Evolutionary conservation across 225 moss, liverwort and hornwort genomes (phyloP).

Genomic region (Bryum argenteum): DNA sequence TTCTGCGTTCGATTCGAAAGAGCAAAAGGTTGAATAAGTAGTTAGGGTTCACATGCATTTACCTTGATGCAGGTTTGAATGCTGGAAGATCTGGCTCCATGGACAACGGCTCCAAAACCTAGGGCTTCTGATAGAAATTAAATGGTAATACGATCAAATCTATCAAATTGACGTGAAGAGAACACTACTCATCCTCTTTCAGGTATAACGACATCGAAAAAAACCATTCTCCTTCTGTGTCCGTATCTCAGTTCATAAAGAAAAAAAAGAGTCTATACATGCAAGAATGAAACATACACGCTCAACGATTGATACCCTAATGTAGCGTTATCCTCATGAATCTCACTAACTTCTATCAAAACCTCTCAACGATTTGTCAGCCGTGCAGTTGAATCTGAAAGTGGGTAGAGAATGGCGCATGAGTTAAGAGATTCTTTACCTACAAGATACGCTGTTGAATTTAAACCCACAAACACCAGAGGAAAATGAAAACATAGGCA

Average conservation of each 20-base stretch:
- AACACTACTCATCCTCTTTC: too few species aligned
- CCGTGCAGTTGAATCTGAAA: too few species aligned
- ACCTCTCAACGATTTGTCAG: too few species aligned
- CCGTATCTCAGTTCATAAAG: too few species aligned
- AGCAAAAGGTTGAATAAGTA: background rate
- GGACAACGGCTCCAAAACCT: background rate
- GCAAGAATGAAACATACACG: too few species aligned
- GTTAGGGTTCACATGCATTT: slow-evolving; percentile 6
- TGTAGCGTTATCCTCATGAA: too few species aligned
- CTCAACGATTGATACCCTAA: too few species aligned
- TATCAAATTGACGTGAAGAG: background rate
- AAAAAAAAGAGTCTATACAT: too few species aligned
- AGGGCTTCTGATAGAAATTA: background rate
- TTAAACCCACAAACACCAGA: slow-evolving; percentile 6
- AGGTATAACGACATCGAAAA: background rate
- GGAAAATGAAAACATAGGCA: slow-evolving; percentile 12
- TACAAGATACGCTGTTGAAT: background rate
- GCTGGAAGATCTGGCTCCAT: background rate
- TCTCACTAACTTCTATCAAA: too few species aligned
- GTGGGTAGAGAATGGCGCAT: background rate
- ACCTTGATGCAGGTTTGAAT: slow-evolving; percentile 5
- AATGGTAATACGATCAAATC: too few species aligned
- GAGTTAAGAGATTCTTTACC: background rate
- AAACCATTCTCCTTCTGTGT: too few species aligned
- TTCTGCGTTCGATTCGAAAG: too few species aligned